A percentile compares a stretch with the other conserved stretches of the same genome.
phyloP scores from a whole-genome alignment of 169 alveolate species.

The Theileria sp. region DNA sequence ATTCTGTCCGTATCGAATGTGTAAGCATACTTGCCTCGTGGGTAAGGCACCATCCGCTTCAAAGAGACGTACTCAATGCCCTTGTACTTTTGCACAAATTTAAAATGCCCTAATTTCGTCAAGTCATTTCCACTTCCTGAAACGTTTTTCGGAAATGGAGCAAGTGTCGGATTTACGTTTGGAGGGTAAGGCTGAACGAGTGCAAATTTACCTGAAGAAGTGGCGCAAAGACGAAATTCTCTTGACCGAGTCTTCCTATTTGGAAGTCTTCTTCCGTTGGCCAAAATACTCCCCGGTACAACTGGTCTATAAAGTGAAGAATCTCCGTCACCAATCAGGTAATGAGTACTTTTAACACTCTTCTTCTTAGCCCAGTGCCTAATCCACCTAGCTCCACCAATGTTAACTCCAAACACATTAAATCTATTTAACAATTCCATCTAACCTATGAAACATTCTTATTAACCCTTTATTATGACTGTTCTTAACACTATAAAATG shows the following conservation, averaged over 20 bases:
- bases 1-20: conserved; percentile 41
- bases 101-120: conserved; percentile 60
- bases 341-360: conserved; percentile 51
- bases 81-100: conserved; percentile 70
- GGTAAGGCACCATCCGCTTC: conserved; percentile 63
- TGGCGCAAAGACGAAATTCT: conserved; percentile 64
- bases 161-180: conserved; percentile 68
- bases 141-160: conserved; percentile 68
- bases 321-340: conserved; percentile 43
- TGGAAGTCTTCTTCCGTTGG: conserved; percentile 61
- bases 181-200: conserved; percentile 76
- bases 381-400: conserved; percentile 29
- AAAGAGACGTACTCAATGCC: conserved; percentile 71
- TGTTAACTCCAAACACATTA: neutral
- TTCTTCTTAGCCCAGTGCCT: conserved; percentile 69
- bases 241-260: conserved; percentile 67
- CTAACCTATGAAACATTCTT: neutral
- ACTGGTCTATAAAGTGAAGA: conserved; percentile 54
- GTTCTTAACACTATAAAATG: neutral
- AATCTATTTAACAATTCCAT: neutral
- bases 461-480: neutral
- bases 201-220: conserved; percentile 63
- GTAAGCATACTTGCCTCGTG: conserved; percentile 57
- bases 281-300: conserved; percentile 55
- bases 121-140: conserved; percentile 65